Conservation (phyloP, 164 flowering plant genomes). For the Houttuynia cordata region DNA sequence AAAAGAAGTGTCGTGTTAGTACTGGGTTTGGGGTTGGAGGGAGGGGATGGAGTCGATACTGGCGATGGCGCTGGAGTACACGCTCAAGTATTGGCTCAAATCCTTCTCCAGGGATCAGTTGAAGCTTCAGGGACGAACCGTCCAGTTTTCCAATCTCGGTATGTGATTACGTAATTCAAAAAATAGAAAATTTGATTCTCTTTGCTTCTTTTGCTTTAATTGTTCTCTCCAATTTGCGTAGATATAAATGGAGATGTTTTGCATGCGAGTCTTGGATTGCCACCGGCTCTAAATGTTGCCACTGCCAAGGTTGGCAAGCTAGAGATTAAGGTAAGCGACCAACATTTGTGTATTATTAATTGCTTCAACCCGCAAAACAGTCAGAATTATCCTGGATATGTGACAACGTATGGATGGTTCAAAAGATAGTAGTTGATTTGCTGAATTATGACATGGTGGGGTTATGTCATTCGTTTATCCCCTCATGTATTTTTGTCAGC, state of each 20-base stretch:
- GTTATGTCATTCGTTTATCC: not conserved
- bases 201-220: not conserved
- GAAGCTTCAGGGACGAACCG: conserved; percentile 80
- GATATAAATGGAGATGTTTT: conserved; percentile 93
- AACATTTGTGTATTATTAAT: not conserved
- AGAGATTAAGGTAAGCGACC: conserved; percentile 48
- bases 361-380: not conserved
- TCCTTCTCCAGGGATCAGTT: conserved; percentile 96
- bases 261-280: conserved; percentile 88
- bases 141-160: conserved; percentile 70
- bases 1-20: not conserved
- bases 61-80: conserved; percentile 86
- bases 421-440: not conserved
- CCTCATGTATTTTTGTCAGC: conserved; percentile 23
- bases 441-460: not conserved
- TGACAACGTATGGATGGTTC: too few relatives aligned
- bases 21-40: not conserved
- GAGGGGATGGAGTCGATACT: conserved; percentile 75
- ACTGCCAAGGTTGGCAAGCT: conserved; percentile 81
- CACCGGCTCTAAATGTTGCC: conserved; percentile 72
- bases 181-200: not conserved
- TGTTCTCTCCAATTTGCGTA: conserved; percentile 10
- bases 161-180: not conserved
- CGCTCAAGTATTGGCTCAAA: conserved; percentile 93
- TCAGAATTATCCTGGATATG: not conserved